Evolutionary conservation across 306 rosid genomes (phyloP).

Genomic region (Crataegus laevigata): DNA sequence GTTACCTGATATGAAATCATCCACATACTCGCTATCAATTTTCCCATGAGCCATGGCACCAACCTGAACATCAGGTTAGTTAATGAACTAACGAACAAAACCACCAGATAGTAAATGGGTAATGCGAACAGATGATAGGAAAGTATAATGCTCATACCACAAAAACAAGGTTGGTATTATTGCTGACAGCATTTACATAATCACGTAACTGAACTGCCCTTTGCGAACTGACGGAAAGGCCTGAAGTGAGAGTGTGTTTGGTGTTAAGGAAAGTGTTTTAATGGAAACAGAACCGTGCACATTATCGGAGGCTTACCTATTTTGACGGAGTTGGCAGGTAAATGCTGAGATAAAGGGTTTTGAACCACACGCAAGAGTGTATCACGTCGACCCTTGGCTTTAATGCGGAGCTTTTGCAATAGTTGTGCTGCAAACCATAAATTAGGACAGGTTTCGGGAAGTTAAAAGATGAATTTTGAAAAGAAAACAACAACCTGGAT

Average conservation of each 20-base stretch:
- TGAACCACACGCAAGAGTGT: slow-evolving; percentile 6
- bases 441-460: no score
- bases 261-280: not conserved
- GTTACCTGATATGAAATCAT: not conserved
- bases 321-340: slow-evolving; percentile 7
- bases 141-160: not conserved
- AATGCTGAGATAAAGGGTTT: slow-evolving; percentile 2
- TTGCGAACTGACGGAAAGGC: slow-evolving; percentile 5
- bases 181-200: not conserved
- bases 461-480: no score
- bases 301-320: not conserved
- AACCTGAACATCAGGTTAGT: not conserved
- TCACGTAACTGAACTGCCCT: not conserved
- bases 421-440: not conserved
- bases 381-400: slow-evolving; percentile 5
- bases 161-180: not conserved
- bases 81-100: not conserved
- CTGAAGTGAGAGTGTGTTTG: not conserved
- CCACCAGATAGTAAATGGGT: not conserved
- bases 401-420: slow-evolving; percentile 8
- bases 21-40: not conserved
- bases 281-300: not conserved
- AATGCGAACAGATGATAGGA: not conserved
- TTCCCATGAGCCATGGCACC: not conserved
- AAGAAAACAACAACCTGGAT: no score